phyloP scores from a whole-genome alignment of 257 asterid species.

The Ehretia macrophylla region DNA sequence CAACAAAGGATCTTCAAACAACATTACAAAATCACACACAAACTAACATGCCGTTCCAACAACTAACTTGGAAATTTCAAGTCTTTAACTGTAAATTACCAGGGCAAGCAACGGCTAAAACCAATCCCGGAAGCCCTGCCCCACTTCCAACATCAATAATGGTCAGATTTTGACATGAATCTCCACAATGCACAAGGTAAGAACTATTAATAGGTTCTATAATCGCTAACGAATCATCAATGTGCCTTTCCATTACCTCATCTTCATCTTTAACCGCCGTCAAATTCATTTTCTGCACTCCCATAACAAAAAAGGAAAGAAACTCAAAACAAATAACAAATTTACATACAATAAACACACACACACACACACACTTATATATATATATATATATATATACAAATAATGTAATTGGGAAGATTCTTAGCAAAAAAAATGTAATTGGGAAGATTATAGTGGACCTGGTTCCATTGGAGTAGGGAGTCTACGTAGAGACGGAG shows the following conservation, averaged over 20 bases:
- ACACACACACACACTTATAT: not conserved
- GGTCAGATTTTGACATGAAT: slow-evolving; percentile 51
- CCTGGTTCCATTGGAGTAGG: slow-evolving; percentile 97
- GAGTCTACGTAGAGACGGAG: slow-evolving; percentile 55
- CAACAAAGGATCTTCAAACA: not conserved
- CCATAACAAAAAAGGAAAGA: not conserved
- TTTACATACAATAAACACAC: not conserved
- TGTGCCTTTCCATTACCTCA: slow-evolving; percentile 88
- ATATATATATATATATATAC: not conserved
- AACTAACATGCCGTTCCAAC: too few species aligned
- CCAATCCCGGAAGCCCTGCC: slow-evolving; percentile 89
- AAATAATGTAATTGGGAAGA: not conserved
- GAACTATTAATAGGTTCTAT: slow-evolving; percentile 53
- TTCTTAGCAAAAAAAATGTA: not conserved
- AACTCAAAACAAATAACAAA: not conserved
- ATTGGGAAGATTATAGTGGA: slow-evolving; percentile 5
- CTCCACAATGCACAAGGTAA: slow-evolving; percentile 49
- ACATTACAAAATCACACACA: too few species aligned
- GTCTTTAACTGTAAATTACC: slow-evolving; percentile 30
- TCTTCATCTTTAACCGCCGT: slow-evolving; percentile 74
- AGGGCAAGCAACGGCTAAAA: slow-evolving; percentile 86
- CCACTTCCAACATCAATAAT: slow-evolving; percentile 95
- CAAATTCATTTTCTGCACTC: slow-evolving; percentile 78
- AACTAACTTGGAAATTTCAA: not conserved
- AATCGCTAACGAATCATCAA: slow-evolving; percentile 83